Evolutionary conservation across 129 eudicot species (phyloP).

Genomic region (Scalesia atractyloides): DNA sequence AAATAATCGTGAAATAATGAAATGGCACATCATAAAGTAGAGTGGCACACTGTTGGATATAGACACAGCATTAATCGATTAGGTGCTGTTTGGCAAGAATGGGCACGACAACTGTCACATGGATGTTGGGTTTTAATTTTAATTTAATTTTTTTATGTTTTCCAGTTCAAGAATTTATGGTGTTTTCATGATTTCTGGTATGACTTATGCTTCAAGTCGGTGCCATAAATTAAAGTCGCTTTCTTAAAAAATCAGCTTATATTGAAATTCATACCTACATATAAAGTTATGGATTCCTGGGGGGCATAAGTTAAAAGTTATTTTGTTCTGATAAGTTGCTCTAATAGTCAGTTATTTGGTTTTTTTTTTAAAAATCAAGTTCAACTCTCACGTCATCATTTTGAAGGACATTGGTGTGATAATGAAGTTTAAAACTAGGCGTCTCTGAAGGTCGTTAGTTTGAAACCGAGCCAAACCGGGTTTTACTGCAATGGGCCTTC

Average conservation of each 20-base stretch:
- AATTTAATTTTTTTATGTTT: neutral
- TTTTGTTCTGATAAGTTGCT: no score
- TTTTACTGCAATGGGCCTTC: no score
- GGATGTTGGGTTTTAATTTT: neutral
- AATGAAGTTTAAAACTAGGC: no score
- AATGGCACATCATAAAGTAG: neutral
- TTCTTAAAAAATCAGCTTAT: neutral
- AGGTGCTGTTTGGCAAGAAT: neutral
- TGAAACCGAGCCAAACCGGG: no score
- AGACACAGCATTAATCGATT: neutral
- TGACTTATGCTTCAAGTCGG: neutral
- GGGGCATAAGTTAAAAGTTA: neutral
- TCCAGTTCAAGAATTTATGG: neutral
- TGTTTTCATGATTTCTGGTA: no score
- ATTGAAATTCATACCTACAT: neutral
- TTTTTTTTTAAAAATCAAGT: no score
- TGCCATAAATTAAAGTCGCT: neutral
- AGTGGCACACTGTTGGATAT: neutral
- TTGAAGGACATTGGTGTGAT: no score
- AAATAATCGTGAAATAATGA: conserved; percentile 1
- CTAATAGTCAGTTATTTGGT: no score
- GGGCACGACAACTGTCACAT: neutral
- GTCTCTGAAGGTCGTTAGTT: no score
- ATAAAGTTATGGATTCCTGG: neutral
- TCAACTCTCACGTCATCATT: no score